These are phyloP conservation scores for Arabidopsis hybrid DNA, from an alignment of 441 rosid species.

Conservation along the genomic window DNA sequence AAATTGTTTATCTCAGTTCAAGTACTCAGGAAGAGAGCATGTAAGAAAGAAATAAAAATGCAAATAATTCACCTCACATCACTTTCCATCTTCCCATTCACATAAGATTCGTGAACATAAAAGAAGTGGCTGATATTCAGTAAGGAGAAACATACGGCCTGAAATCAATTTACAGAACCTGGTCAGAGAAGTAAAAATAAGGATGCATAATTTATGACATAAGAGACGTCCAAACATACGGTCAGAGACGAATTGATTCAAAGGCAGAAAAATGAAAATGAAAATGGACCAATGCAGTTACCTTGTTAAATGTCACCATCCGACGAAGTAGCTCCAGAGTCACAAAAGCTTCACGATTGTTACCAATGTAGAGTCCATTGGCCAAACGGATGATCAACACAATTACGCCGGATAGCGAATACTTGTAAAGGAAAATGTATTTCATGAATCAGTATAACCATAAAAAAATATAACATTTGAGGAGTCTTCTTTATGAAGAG, in stretches of 20 bases:
- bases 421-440: conserved; percentile 50
- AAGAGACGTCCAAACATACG: conserved; percentile 17
- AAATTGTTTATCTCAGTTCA: conserved; percentile 23
- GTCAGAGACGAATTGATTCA: conserved; percentile 11
- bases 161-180: conserved; percentile 38
- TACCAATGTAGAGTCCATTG: conserved; percentile 63
- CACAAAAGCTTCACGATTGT: conserved; percentile 62
- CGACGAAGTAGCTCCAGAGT: conserved; percentile 78
- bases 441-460: conserved; percentile 40
- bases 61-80: conserved; percentile 67
- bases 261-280: conserved; percentile 19
- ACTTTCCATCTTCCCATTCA: conserved; percentile 57
- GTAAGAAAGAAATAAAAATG: conserved; percentile 28
- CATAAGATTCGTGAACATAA: conserved; percentile 52
- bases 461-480: conserved; percentile 6
- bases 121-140: conserved; percentile 68
- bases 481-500: not conserved
- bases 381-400: conserved; percentile 87
- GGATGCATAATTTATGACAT: conserved; percentile 25
- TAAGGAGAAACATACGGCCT: conserved; percentile 82
- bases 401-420: conserved; percentile 70
- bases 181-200: conserved; percentile 39
- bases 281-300: conserved; percentile 47
- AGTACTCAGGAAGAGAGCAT: conserved; percentile 24
- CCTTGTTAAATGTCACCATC: conserved; percentile 85